Percentiles rank a stretch among this genome's conserved stretches.
phyloP scores from a whole-genome alignment of 2,329 filamentous ascomycete species.

The Cyclaneusma minus region DNA sequence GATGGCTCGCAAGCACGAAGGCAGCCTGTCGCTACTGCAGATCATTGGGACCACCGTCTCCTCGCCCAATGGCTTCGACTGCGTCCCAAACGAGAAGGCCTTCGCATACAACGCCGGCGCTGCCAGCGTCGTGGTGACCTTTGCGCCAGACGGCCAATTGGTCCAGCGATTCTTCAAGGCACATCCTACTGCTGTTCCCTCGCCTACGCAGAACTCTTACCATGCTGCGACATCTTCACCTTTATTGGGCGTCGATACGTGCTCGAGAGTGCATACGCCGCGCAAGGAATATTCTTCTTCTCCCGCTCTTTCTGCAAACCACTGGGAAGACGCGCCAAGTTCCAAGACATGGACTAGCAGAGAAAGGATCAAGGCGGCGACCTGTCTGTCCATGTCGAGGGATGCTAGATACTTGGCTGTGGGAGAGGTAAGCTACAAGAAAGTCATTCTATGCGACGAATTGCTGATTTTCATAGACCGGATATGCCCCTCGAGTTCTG shows the following conservation, averaged over 20 bases:
- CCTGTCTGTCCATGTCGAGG: constrained; percentile 74
- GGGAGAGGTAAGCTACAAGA: constrained; percentile 47
- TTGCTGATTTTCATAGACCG: constrained; percentile 40
- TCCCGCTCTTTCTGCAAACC: constrained; percentile 16
- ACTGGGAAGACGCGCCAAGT: constrained; percentile 45
- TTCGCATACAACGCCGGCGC: constrained; percentile 91
- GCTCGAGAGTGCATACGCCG: too few species aligned
- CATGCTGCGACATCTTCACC: constrained; percentile 38
- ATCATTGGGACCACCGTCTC: constrained; percentile 85
- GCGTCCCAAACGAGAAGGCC: constrained; percentile 47
- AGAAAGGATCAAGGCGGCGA: constrained; percentile 88
- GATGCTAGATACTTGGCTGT: constrained; percentile 82
- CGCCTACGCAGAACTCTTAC: constrained; percentile 30
- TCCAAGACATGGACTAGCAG: constrained; percentile 74
- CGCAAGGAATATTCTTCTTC: constrained; percentile 20
- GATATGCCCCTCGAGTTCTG: constrained; percentile 80
- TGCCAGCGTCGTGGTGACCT: constrained; percentile 75
- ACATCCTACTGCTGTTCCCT: constrained; percentile 61
- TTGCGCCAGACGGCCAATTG: constrained; percentile 48
- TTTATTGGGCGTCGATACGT: too few species aligned
- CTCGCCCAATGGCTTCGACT: constrained; percentile 76
- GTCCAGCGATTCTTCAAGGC: constrained; percentile 85
- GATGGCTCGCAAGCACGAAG: too few species aligned
- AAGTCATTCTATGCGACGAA: constrained; percentile 3
- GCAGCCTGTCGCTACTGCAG: constrained; percentile 57